These are phyloP conservation scores for Diaporthe ilicicola DNA, from an alignment of 2,329 filamentous ascomycete genomes.

Conservation along the genomic window DNA sequence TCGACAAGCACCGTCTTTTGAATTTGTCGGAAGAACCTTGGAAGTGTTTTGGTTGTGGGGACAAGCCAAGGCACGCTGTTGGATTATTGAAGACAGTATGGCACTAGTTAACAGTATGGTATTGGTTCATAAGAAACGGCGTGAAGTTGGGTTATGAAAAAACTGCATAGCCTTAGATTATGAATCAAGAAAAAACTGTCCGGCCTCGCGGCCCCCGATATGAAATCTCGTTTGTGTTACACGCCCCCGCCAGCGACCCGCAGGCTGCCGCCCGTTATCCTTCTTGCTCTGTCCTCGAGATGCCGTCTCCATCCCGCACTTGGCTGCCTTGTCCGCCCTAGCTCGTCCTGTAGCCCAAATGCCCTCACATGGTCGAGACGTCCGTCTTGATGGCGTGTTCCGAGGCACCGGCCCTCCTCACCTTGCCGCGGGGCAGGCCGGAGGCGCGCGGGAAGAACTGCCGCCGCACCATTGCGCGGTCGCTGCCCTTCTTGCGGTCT, in stretches of 20 bases:
- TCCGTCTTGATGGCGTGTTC: slow-evolving; percentile 31
- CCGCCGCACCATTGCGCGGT: slow-evolving; percentile 11
- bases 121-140: too few relatives aligned
- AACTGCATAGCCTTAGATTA: too few relatives aligned
- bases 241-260: background rate
- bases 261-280: background rate
- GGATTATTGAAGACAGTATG: too few relatives aligned
- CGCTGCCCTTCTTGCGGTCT: slow-evolving; percentile 19
- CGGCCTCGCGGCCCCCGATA: background rate
- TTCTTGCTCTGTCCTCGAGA: background rate
- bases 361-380: slow-evolving; percentile 15
- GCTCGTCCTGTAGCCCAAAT: too few relatives aligned
- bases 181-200: background rate
- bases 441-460: slow-evolving; percentile 30
- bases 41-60: too few relatives aligned
- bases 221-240: background rate
- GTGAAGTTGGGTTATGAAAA: too few relatives aligned
- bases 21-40: too few relatives aligned
- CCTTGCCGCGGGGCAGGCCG: slow-evolving; percentile 30
- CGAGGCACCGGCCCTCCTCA: slow-evolving; percentile 29
- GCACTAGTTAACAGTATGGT: too few relatives aligned
- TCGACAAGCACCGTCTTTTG: too few relatives aligned
- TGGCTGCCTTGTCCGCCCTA: background rate
- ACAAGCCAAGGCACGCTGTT: too few relatives aligned
- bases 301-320: background rate